phyloP scores from a whole-genome alignment of 2,329 filamentous ascomycete genomes.

The Trichoderma afroharzianum region DNA sequence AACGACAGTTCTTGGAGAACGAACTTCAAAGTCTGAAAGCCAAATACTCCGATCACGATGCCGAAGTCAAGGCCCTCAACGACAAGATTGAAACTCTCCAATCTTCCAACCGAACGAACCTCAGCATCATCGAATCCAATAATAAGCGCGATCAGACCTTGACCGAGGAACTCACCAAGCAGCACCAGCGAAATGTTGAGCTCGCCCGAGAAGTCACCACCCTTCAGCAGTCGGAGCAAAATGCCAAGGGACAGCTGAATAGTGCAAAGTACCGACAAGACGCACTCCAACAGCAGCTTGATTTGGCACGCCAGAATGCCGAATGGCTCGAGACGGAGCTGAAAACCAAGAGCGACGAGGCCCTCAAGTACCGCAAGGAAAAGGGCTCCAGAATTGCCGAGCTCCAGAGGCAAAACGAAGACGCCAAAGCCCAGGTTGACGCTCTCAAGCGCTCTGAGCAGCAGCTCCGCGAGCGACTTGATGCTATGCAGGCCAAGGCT shows the following conservation, averaged over 20 bases:
- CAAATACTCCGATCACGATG: slow-evolving; percentile 28
- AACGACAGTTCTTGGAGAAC: slow-evolving; percentile 70
- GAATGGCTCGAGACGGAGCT: slow-evolving; percentile 93
- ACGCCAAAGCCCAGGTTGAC: slow-evolving; percentile 73
- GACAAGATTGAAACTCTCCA: slow-evolving; percentile 84
- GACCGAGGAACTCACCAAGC: slow-evolving; percentile 78
- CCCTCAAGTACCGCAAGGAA: slow-evolving; percentile 88
- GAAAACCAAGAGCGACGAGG: slow-evolving; percentile 83
- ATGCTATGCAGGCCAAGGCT: slow-evolving; percentile 79
- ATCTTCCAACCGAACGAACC: slow-evolving; percentile 84
- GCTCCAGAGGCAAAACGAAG: slow-evolving; percentile 83
- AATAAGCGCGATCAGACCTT: slow-evolving; percentile 81
- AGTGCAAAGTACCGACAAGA: slow-evolving; percentile 89
- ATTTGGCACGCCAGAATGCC: slow-evolving; percentile 81
- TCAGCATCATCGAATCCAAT: slow-evolving; percentile 87
- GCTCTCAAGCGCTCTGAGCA: slow-evolving; percentile 75
- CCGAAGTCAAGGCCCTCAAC: slow-evolving; percentile 71
- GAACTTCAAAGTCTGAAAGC: slow-evolving; percentile 54
- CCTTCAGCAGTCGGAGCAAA: slow-evolving; percentile 80
- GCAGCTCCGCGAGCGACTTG: slow-evolving; percentile 73
- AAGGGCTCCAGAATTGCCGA: slow-evolving; percentile 87
- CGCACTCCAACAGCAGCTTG: slow-evolving; percentile 83
- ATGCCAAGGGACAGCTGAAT: slow-evolving; percentile 72
- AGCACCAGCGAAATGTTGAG: slow-evolving; percentile 83
- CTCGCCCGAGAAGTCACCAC: slow-evolving; percentile 77